Conservation (phyloP, 2,329 filamentous ascomycete species). For the Coleophoma eucalyptorum region DNA sequence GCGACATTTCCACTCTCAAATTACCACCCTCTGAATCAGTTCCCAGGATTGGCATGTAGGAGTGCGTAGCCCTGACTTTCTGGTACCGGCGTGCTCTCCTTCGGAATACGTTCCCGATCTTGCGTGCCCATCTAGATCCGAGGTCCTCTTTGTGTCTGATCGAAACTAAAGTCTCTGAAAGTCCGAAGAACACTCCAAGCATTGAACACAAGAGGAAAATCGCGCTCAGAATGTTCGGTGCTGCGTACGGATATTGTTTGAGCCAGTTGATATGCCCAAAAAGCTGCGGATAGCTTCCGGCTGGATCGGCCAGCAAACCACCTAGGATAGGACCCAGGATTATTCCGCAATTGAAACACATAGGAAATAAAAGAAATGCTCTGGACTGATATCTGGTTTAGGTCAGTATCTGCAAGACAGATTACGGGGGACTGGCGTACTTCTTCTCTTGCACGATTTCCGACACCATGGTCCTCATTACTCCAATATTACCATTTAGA, state of each 20-base stretch:
- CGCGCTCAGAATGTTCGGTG: constrained; percentile 34
- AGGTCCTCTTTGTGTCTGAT: constrained; percentile 25
- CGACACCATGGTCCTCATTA: constrained; percentile 70
- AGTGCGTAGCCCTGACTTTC: constrained; percentile 4
- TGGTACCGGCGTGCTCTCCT: background rate
- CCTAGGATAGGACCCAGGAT: constrained; percentile 22
- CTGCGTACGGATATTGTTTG: constrained; percentile 35
- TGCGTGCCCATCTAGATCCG: constrained; percentile 15
- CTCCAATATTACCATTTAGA: constrained; percentile 71
- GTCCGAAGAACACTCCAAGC: constrained; percentile 27
- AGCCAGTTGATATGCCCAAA: constrained; percentile 34
- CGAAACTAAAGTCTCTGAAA: constrained; percentile 30
- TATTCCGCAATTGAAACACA: constrained; percentile 61
- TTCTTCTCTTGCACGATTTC: constrained; percentile 69
- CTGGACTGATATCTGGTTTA: constrained; percentile 58
- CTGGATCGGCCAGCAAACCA: constrained; percentile 39
- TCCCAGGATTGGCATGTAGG: constrained; percentile 12
- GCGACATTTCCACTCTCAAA: constrained; percentile 13
- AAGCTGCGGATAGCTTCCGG: constrained; percentile 30
- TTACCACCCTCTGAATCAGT: constrained; percentile 5
- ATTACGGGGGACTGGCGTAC: constrained; percentile 26
- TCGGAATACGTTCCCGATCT: constrained; percentile 11
- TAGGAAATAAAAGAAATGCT: constrained; percentile 39
- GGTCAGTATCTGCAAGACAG: background rate
- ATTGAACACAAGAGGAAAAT: constrained; percentile 25